Conservation (phyloP, 257 asterid genomes). For the Petrea volubilis region DNA sequence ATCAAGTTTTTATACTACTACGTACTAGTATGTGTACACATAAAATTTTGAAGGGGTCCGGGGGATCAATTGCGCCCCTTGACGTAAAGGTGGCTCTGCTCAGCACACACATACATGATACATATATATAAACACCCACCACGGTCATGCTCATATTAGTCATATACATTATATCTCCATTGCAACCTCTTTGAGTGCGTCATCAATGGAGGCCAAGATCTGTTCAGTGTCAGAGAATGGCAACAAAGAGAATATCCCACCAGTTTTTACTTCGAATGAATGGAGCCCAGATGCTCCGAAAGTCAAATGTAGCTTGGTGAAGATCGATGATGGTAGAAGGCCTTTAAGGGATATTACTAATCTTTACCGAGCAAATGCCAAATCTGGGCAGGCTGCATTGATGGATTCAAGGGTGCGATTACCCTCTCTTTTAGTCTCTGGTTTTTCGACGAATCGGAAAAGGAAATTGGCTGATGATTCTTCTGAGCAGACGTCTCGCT, state of each 20-base stretch:
- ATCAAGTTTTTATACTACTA: no score
- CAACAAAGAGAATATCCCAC: conserved; percentile 52
- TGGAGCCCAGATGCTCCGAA: conserved; percentile 1
- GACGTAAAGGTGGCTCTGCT: no score
- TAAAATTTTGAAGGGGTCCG: no score
- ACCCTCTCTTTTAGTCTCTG: not conserved
- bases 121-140: no score
- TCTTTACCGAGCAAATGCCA: conserved; percentile 11
- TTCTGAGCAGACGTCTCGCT: conserved; percentile 17
- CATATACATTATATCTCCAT: not conserved
- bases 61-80: no score
- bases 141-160: not conserved
- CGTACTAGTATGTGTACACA: no score
- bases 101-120: not conserved
- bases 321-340: conserved; percentile 31
- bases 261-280: conserved; percentile 5
- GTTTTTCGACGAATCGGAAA: conserved; percentile 24
- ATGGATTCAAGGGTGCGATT: not conserved
- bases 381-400: not conserved
- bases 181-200: not conserved
- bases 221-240: conserved; percentile 17
- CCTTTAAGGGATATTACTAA: conserved; percentile 53
- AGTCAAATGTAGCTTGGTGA: not conserved
- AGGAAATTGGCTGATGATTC: conserved; percentile 24
- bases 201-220: conserved; percentile 31